Conservation (phyloP, 768 basidiomycete species). For the Suillus luteus region DNA sequence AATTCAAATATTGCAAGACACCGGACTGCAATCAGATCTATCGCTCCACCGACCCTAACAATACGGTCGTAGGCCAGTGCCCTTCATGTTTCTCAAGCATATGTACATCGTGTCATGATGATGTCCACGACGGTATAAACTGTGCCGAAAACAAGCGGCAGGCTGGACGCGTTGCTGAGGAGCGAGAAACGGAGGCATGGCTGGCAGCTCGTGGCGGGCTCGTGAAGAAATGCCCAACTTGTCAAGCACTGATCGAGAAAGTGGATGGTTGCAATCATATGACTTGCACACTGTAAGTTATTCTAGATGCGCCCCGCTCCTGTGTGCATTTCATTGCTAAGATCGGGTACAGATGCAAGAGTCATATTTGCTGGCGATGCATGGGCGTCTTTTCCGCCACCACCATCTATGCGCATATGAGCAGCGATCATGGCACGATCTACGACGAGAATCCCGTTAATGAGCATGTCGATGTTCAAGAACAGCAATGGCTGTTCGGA, state of each 20-base stretch:
- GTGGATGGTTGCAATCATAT: constrained; percentile 79
- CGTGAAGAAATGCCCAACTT: constrained; percentile 74
- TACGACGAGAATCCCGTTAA: constrained; percentile 20
- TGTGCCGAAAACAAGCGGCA: constrained; percentile 47
- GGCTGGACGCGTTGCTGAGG: constrained; percentile 41
- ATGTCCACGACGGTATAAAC: constrained; percentile 60
- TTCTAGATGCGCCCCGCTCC: background rate
- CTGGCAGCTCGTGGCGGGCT: constrained; percentile 48
- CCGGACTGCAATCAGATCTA: constrained; percentile 79
- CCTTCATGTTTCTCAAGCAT: constrained; percentile 68
- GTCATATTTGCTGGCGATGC: constrained; percentile 78
- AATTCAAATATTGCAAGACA: constrained; percentile 75
- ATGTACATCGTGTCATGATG: constrained; percentile 62
- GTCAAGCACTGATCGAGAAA: constrained; percentile 69
- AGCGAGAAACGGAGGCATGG: constrained; percentile 61
- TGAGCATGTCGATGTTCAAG: constrained; percentile 20
- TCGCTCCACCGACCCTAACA: constrained; percentile 47
- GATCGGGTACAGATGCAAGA: constrained; percentile 50
- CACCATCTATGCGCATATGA: constrained; percentile 43
- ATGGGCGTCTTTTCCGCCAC: constrained; percentile 39
- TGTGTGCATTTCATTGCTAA: background rate
- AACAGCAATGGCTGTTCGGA: constrained; percentile 24
- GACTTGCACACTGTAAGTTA: constrained; percentile 49
- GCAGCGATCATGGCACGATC: constrained; percentile 32
- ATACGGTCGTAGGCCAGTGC: constrained; percentile 50